Base-by-base conservation (phyloP, 2,329 filamentous ascomycete genomes). In the Dactylellina cionopaga region DNA sequence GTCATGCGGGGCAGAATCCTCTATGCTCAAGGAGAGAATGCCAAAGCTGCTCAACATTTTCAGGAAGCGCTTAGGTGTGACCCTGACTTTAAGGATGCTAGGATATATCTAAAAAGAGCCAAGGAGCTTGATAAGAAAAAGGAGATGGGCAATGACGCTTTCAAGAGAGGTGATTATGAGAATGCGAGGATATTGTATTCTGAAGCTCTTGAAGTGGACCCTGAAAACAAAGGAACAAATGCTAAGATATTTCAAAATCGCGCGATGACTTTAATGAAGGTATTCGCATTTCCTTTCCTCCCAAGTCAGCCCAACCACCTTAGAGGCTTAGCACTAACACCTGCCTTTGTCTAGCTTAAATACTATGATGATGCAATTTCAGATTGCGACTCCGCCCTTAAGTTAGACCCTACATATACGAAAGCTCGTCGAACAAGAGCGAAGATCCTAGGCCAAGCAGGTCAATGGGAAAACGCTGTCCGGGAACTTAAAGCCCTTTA, bases 341-440 rank as follows among this genome's bases (percentile, higher is more conserved):
- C 44, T 41, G 44, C 54, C 33, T 65, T 41, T 33, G 62, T 10
- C 37, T 81, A 85, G 83, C 85, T 96, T 58, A 96, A 95, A 85
- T 86, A 93, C 76, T 96, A 89, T 81, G 87, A 90, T 22, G 86
- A 87, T 17, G 93, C 95, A 25, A 90, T 97, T 75, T 84, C 85
- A 9, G 95, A 99, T 82, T 96, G 92, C 80, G 92, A 94, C 75
- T 87, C 87, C 74, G 95, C 95, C 22, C 85, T 96, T 74, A 85
- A 87, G 76, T 86, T 98, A 11, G 95, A 99, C 76, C 88, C 92
- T 0, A 83, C 85, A 39, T 99, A 98, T 82, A 85, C 86, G 77
- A 98, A 98, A 83, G 95, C 94, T 1, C 89, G 91, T 78, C 96
- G 95, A 84, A 96, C 94, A 65, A 92, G 93, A 80, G 95, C 95